Base-by-base conservation (phyloP, 176 grass and related monocot species). In the Oryza glumipatula region DNA sequence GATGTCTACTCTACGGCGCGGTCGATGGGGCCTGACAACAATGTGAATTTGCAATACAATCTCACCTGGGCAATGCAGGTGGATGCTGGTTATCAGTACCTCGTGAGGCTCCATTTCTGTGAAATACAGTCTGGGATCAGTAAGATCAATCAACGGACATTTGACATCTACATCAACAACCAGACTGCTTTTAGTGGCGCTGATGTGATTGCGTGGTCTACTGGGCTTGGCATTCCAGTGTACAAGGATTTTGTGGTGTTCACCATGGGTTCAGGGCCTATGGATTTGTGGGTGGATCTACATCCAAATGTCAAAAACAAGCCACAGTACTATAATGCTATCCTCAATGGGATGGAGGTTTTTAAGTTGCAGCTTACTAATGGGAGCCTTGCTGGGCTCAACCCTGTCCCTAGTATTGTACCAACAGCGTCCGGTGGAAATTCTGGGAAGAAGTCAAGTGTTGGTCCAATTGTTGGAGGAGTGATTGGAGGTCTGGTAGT, bases 331-430 rank as follows among this genome's bases (percentile, higher is more conserved):
- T 91, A 88, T 72, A 67, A 97, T 85, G 84, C 92, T 22, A 97
- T 97, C 70, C 86, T 97, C 66, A 97, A 97, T 89, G 95, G 95
- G 41, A 13, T 97, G 73, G 95, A 97, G 88, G 86, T 97, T 19
- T 97, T 97, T 76, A 97, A 97, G 88, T 8, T 97, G 83, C 90
- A 92, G 66, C 80, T 91, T 45, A 39, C 0, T 26, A 91, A 94
- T 68, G 89, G 72, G 33, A 97, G 92, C 81, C 90, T 97, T 77
- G 92, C 90, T 4, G 95, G 95, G 74, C 88, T 91, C 44, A 97
- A 97, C 72, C 95, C 92, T 43, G 63, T 85, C 38, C 80, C 88
- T 17, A 54, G 4, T 41, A 68, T 23, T 44, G 71, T 15, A 24
- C 76, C 84, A 13, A 2, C 8, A 1, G 39, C 0, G 12, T 11